A percentile compares a stretch with the other conserved stretches of the same genome.
Conservation (phyloP, 305 asterid species). For the Solanum hybrid region DNA sequence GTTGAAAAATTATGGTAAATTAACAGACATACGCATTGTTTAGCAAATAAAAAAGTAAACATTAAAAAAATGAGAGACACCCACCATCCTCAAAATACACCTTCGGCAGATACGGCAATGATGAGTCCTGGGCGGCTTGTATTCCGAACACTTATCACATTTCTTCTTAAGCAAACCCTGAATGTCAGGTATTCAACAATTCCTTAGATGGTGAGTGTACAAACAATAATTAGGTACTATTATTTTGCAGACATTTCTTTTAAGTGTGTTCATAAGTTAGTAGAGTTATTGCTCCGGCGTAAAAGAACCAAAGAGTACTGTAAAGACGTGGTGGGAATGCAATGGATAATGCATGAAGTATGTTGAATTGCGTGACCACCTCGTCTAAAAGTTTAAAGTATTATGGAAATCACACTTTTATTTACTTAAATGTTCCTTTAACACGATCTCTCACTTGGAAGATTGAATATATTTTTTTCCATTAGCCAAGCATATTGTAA, state of each 20-base stretch:
- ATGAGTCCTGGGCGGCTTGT: slow-evolving; percentile 89
- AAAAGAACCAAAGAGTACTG: neutral
- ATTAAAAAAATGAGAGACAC: slow-evolving; percentile 10
- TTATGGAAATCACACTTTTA: neutral
- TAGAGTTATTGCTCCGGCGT: neutral
- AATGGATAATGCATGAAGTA: neutral
- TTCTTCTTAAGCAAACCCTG: slow-evolving; percentile 30
- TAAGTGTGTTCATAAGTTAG: neutral
- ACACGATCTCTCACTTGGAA: neutral
- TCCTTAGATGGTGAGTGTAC: neutral
- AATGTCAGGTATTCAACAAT: slow-evolving; percentile 3
- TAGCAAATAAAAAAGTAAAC: neutral
- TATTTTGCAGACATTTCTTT: neutral
- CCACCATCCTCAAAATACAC: slow-evolving; percentile 92
- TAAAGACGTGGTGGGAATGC: neutral
- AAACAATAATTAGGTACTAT: neutral
- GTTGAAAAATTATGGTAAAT: slow-evolving; percentile 8
- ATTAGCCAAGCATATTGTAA: neutral
- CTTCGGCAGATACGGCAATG: slow-evolving; percentile 91
- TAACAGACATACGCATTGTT: neutral
- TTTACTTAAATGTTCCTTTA: neutral
- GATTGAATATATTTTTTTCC: neutral
- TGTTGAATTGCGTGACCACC: neutral
- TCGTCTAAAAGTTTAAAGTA: neutral
- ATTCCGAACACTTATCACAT: slow-evolving; percentile 76